These are phyloP conservation scores for Cucumis cinereus DNA, from an alignment of 306 rosid species.

Conservation along the genomic window DNA sequence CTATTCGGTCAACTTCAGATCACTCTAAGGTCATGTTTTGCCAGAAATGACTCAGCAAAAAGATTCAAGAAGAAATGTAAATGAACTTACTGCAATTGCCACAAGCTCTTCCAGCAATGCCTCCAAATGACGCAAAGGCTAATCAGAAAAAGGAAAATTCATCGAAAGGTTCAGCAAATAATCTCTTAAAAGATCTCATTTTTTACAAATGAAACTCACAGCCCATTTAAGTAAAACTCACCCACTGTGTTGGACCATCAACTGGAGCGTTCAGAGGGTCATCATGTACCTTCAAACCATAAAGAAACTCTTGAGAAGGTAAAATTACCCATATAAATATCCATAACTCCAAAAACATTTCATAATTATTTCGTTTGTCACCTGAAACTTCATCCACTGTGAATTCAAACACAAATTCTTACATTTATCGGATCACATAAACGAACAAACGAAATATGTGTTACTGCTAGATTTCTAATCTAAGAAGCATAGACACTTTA, in stretches of 20 bases:
- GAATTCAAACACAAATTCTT: neutral
- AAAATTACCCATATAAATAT: neutral
- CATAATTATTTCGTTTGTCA: neutral
- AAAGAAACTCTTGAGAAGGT: neutral
- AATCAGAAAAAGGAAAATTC: constrained; percentile 9
- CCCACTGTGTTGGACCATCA: constrained; percentile 99
- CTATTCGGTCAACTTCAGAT: neutral
- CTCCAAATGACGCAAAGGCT: constrained; percentile 92
- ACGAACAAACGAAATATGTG: neutral
- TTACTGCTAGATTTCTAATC: neutral
- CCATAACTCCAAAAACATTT: neutral
- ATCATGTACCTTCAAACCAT: constrained; percentile 63
- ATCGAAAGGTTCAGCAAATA: neutral
- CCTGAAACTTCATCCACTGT: neutral
- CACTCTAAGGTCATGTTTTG: neutral
- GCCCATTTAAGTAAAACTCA: constrained; percentile 21
- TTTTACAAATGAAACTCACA: constrained; percentile 1
- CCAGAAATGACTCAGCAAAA: neutral
- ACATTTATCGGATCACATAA: neutral
- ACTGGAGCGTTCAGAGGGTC: constrained; percentile 90
- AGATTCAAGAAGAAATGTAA: neutral
- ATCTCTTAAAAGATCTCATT: neutral
- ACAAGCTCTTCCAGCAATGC: constrained; percentile 87
- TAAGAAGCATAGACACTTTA: too few relatives aligned
- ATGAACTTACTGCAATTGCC: constrained; percentile 75